Percentiles rank a stretch among this genome's conserved stretches.
phyloP scores from a whole-genome alignment of 1,284 basidiomycete species.

The Ceratobasidium sp. region DNA sequence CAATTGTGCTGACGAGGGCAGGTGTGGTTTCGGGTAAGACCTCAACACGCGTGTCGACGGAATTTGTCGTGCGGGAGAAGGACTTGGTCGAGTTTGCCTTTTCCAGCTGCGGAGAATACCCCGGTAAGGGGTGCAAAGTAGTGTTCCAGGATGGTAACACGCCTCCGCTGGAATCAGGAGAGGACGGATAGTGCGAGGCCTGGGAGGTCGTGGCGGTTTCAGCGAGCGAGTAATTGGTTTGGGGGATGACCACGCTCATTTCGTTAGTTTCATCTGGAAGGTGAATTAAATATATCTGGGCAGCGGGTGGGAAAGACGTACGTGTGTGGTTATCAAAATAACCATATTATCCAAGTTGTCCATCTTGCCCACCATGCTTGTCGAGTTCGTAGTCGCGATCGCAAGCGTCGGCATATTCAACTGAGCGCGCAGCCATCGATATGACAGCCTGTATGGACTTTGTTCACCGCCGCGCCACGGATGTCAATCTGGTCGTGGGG shows the following conservation, averaged over 20 bases:
- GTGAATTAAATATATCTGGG: constrained; percentile 12
- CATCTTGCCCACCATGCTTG: constrained; percentile 63
- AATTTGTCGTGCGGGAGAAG: constrained; percentile 66
- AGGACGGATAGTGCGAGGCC: constrained; percentile 74
- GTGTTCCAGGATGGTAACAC: constrained; percentile 68
- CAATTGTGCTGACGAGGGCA: constrained; percentile 65
- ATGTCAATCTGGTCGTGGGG: constrained; percentile 62
- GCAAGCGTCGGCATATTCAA: constrained; percentile 30
- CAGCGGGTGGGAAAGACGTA: constrained; percentile 57
- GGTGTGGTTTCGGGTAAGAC: constrained; percentile 62
- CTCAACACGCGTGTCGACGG: constrained; percentile 61
- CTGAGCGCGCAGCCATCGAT: constrained; percentile 3
- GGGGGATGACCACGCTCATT: constrained; percentile 64
- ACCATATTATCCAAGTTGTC: constrained; percentile 67
- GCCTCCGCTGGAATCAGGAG: constrained; percentile 62
- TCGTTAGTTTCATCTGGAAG: constrained; percentile 71
- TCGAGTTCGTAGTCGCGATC: constrained; percentile 49
- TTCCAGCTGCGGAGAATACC: constrained; percentile 62
- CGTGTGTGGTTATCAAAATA: constrained; percentile 70
- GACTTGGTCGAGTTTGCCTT: constrained; percentile 64
- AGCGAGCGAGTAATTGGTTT: no score
- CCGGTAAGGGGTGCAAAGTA: constrained; percentile 77
- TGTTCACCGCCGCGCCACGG: constrained; percentile 61
- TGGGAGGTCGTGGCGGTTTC: constrained; percentile 74
- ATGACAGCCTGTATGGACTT: constrained; percentile 19